Conservation (phyloP, 2,329 filamentous ascomycete genomes). For the Ascochyta rabiei region DNA sequence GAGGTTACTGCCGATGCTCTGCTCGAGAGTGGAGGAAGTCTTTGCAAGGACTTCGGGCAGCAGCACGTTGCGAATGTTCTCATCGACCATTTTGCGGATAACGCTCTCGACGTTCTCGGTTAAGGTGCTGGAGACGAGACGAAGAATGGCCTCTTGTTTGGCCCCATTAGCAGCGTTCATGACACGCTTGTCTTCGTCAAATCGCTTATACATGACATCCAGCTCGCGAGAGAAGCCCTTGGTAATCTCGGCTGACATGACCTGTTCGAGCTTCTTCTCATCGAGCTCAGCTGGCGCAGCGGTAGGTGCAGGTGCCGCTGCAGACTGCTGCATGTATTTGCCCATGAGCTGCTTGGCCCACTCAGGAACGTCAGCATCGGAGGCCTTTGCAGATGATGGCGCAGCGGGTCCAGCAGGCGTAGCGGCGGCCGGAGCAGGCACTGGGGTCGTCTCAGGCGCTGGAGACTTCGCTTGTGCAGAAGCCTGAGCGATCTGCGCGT, state of each 20-base stretch:
- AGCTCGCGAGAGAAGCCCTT: constrained; percentile 56
- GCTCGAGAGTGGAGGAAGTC: constrained; percentile 71
- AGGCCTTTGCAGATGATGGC: constrained; percentile 23
- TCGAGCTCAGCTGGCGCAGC: constrained; percentile 43
- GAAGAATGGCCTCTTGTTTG: constrained; percentile 73
- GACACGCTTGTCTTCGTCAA: constrained; percentile 72
- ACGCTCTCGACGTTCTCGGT: constrained; percentile 77
- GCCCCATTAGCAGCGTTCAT: constrained; percentile 67
- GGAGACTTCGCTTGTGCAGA: constrained; percentile 40
- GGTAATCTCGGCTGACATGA: constrained; percentile 56
- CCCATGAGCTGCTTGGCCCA: constrained; percentile 46
- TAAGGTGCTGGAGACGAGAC: constrained; percentile 70
- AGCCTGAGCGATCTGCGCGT: constrained; percentile 50
- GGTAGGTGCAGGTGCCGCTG: constrained; percentile 20
- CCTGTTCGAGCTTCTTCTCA: constrained; percentile 60
- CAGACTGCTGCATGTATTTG: constrained; percentile 34
- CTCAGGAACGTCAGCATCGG: constrained; percentile 40
- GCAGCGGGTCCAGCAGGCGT: constrained; percentile 5
- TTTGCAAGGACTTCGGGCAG: constrained; percentile 75
- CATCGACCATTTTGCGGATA: constrained; percentile 75
- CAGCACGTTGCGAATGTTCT: constrained; percentile 75
- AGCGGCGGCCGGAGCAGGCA: constrained; percentile 10
- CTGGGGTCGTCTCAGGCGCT: constrained; percentile 24
- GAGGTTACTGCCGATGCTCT: constrained; percentile 72
- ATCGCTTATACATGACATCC: constrained; percentile 62